Evolutionary conservation across 805 yeast genomes (phyloP).

Genomic region (Hanseniaspora vineae): DNA sequence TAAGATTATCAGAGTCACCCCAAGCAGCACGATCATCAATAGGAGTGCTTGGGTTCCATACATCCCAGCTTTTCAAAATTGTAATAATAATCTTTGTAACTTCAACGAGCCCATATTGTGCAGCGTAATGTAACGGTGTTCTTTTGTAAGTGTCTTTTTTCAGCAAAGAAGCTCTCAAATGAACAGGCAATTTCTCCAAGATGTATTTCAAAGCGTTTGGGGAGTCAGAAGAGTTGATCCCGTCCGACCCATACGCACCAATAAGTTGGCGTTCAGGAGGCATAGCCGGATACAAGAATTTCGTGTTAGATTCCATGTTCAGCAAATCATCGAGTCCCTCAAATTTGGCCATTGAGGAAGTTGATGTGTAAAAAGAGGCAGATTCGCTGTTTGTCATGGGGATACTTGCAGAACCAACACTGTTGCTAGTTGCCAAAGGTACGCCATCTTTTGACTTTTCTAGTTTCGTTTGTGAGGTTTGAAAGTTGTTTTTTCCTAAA

Average conservation of each 20-base stretch:
- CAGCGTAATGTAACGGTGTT: slow-evolving; percentile 82
- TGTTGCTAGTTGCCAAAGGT: not conserved
- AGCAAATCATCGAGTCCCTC: not conserved
- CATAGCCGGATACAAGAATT: slow-evolving; percentile 15
- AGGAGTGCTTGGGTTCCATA: slow-evolving; percentile 35
- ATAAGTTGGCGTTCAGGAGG: slow-evolving; percentile 39
- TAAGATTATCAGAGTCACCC: slow-evolving; percentile 62
- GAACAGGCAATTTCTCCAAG: slow-evolving; percentile 41
- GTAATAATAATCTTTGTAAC: slow-evolving; percentile 46
- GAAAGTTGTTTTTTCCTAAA: slow-evolving; percentile 44
- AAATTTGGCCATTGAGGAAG: no score
- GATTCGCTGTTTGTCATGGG: not conserved
- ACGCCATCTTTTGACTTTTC: no score
- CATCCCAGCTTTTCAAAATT: slow-evolving; percentile 45
- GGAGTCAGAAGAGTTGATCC: slow-evolving; percentile 43
- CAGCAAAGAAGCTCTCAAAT: slow-evolving; percentile 40
- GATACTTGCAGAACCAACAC: not conserved
- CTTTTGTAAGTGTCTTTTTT: slow-evolving; percentile 66
- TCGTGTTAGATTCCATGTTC: slow-evolving; percentile 16
- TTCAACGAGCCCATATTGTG: slow-evolving; percentile 69
- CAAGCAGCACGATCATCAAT: slow-evolving; percentile 45
- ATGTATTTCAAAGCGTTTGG: slow-evolving; percentile 49
- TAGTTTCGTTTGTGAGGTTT: not conserved
- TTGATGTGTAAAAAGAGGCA: no score
- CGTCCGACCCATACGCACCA: slow-evolving; percentile 50